A percentile compares a stretch with the other conserved stretches of the same genome.
phyloP scores from a whole-genome alignment of 2,329 filamentous ascomycete genomes.

The Bimuria novae-zelandiae region DNA sequence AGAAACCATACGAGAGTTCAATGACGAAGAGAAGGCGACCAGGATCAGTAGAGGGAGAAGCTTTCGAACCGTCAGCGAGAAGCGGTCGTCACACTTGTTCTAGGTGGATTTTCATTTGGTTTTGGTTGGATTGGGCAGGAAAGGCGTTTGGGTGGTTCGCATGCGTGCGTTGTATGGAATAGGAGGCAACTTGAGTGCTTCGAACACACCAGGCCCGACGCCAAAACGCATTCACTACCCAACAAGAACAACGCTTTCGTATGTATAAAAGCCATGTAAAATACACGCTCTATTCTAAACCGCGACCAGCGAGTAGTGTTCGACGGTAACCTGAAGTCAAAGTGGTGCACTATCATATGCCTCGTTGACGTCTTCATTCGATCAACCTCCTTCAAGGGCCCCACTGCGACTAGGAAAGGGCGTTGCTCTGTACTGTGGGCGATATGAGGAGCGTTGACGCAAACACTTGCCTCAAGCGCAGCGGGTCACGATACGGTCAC shows the following conservation, averaged over 20 bases:
- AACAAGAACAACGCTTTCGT: background rate
- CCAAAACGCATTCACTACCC: background rate
- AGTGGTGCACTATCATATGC: too few relatives aligned
- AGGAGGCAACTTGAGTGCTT: background rate
- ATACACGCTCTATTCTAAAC: background rate
- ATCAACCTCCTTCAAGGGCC: too few relatives aligned
- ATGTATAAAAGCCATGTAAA: background rate
- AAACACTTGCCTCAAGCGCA: too few relatives aligned
- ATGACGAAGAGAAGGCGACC: slow-evolving; percentile 1
- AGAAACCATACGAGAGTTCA: slow-evolving; percentile 4
- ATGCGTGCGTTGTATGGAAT: background rate
- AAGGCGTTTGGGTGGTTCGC: background rate
- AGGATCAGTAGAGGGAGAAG: background rate
- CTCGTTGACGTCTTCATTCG: too few relatives aligned
- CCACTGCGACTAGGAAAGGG: too few relatives aligned
- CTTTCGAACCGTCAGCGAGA: background rate
- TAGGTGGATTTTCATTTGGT: background rate
- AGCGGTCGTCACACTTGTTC: background rate
- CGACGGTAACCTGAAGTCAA: background rate
- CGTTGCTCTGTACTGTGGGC: too few relatives aligned
- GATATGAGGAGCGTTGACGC: too few relatives aligned
- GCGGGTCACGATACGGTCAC: too few relatives aligned
- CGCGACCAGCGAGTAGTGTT: background rate
- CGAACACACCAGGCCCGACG: background rate
- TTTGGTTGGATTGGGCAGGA: background rate